Evolutionary conservation across 1,284 basidiomycete species (phyloP).

Genomic region (Pascua sp.): DNA sequence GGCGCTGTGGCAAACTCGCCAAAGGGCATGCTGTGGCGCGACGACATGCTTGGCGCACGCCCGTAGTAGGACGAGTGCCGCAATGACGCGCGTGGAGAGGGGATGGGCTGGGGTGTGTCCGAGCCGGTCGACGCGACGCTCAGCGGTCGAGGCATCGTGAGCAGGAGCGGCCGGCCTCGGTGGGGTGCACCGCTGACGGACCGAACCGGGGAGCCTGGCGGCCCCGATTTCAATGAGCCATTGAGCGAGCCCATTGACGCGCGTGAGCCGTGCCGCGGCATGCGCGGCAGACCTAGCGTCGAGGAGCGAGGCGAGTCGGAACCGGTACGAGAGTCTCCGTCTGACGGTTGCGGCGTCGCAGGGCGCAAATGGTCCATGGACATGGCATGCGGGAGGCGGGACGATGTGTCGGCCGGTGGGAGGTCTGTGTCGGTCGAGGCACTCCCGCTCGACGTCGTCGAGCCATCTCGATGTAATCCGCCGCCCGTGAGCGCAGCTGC

Average conservation of each 20-base stretch:
- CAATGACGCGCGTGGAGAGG: background rate
- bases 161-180: slow-evolving; percentile 5
- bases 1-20: no score
- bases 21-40: no score
- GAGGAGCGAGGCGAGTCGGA: slow-evolving; percentile 13
- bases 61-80: background rate
- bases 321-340: slow-evolving; percentile 6
- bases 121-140: slow-evolving; percentile 4
- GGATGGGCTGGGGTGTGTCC: background rate
- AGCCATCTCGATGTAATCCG: slow-evolving; percentile 5
- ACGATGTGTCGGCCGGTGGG: no score
- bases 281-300: background rate
- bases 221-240: background rate
- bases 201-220: no score
- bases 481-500: background rate
- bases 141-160: slow-evolving; percentile 14
- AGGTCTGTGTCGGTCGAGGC: background rate
- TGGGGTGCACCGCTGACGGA: slow-evolving; percentile 13
- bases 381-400: background rate
- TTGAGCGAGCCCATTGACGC: background rate
- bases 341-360: background rate
- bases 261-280: no score
- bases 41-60: no score
- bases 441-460: slow-evolving; percentile 1
- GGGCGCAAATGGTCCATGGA: slow-evolving; percentile 7